A percentile compares a stretch with the other conserved stretches of the same genome.
These are phyloP conservation scores for Picea sitchensis DNA, from an alignment of 75 land plant genomes.

Conservation along the genomic window DNA sequence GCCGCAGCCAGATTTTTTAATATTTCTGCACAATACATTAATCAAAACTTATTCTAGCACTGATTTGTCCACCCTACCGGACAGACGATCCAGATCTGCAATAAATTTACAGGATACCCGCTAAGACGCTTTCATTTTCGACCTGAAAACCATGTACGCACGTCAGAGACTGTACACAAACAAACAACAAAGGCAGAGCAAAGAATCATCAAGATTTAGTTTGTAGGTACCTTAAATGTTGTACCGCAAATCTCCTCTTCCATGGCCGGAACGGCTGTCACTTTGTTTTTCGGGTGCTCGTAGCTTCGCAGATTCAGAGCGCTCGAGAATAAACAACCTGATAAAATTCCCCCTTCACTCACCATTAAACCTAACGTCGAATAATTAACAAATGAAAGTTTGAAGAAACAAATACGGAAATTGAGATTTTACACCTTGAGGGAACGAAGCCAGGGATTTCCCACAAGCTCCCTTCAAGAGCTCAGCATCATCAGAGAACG, in stretches of 20 bases:
- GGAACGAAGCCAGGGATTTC: slow-evolving; percentile 88
- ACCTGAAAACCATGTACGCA: too few species aligned
- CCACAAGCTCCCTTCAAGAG: slow-evolving; percentile 82
- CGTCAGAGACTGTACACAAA: too few species aligned
- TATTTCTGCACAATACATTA: too few species aligned
- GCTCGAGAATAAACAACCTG: slow-evolving; percentile 86
- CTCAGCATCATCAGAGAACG: slow-evolving; percentile 74
- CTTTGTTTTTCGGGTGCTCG: slow-evolving; percentile 79
- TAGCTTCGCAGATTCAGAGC: slow-evolving; percentile 67
- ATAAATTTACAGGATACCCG: not conserved
- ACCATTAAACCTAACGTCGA: too few species aligned
- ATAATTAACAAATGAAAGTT: too few species aligned
- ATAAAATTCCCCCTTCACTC: too few species aligned
- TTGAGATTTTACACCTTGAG: too few species aligned
- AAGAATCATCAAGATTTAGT: too few species aligned
- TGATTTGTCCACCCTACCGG: not conserved
- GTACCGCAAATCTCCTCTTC: slow-evolving; percentile 78
- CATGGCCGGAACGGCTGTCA: slow-evolving; percentile 68
- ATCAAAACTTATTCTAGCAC: not conserved
- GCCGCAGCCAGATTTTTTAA: too few species aligned
- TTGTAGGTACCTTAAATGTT: too few species aligned
- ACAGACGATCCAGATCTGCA: not conserved
- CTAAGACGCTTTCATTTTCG: not conserved
- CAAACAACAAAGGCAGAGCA: too few species aligned
- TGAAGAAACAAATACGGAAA: too few species aligned